Percentiles rank a stretch among this genome's conserved stretches.
These are phyloP conservation scores for Phialophora macrospora DNA, from an alignment of 2,329 filamentous ascomycete species.

Conservation along the genomic window DNA sequence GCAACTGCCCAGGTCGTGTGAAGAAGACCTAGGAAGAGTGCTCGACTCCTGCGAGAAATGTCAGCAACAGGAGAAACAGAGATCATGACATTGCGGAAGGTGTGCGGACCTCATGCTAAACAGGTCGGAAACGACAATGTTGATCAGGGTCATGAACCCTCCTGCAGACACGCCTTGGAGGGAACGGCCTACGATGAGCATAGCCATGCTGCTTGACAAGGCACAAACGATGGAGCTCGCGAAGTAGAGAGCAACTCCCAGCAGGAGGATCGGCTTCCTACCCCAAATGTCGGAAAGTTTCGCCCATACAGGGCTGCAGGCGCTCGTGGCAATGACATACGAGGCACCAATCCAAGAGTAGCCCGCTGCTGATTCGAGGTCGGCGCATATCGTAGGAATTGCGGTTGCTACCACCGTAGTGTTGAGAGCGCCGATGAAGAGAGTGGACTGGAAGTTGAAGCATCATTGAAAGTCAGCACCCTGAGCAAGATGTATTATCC, in stretches of 20 bases:
- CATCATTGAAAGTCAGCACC: neutral
- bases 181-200: slow-evolving; percentile 59
- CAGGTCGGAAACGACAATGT: slow-evolving; percentile 60
- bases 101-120: slow-evolving; percentile 55
- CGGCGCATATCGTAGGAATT: slow-evolving; percentile 49
- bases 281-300: slow-evolving; percentile 71
- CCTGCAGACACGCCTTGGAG: slow-evolving; percentile 61
- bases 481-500: neutral
- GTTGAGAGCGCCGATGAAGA: slow-evolving; percentile 65
- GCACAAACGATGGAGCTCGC: slow-evolving; percentile 56
- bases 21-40: slow-evolving; percentile 57
- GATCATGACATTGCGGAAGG: slow-evolving; percentile 1
- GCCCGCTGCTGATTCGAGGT: slow-evolving; percentile 50
- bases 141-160: slow-evolving; percentile 57
- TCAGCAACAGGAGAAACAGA: slow-evolving; percentile 1
- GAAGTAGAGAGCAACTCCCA: slow-evolving; percentile 56
- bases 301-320: slow-evolving; percentile 63
- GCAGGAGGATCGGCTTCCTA: slow-evolving; percentile 64
- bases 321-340: slow-evolving; percentile 52
- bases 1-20: slow-evolving; percentile 62
- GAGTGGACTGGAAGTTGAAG: slow-evolving; percentile 43
- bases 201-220: slow-evolving; percentile 51
- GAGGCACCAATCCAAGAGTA: slow-evolving; percentile 56
- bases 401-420: slow-evolving; percentile 57
- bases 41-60: slow-evolving; percentile 46